A percentile compares a stretch with the other conserved stretches of the same genome.
Conservation (phyloP, 202 grass and related monocot species). For the Carex sylvatica region DNA sequence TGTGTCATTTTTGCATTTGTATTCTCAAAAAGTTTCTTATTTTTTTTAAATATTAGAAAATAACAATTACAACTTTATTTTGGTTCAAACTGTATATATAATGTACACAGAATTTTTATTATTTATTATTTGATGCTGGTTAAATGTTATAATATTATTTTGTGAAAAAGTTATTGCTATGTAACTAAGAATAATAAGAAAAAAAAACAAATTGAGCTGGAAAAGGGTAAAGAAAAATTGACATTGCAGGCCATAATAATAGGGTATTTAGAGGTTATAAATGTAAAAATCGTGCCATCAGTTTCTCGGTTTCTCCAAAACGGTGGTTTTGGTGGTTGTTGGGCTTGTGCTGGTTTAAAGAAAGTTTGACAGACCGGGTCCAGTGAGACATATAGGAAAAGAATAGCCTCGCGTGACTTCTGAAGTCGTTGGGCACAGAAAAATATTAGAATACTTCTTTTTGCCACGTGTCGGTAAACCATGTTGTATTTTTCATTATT, state of each 20-base stretch:
- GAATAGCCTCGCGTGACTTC: neutral
- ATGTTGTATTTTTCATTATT: constrained; percentile 7
- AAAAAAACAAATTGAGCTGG: neutral
- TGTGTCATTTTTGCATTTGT: neutral
- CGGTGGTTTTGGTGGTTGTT: constrained; percentile 22
- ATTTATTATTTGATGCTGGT: neutral
- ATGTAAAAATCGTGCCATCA: neutral
- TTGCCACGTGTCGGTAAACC: neutral
- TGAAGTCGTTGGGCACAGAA: constrained; percentile 25
- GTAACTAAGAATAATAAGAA: neutral
- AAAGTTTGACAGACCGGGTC: neutral
- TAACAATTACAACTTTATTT: neutral
- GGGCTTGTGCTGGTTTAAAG: neutral
- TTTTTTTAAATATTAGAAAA: neutral
- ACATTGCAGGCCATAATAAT: neutral
- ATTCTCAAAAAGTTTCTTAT: neutral
- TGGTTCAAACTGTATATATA: neutral
- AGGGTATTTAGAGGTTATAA: neutral
- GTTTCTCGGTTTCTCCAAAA: neutral
- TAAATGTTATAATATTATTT: neutral
- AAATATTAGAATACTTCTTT: neutral
- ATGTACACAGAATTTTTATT: neutral
- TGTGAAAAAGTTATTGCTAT: neutral
- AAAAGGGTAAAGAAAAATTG: neutral
- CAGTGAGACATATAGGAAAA: neutral